Base-by-base conservation (phyloP, 2,329 filamentous ascomycete genomes). In the Arthrobotrys sinensis region DNA sequence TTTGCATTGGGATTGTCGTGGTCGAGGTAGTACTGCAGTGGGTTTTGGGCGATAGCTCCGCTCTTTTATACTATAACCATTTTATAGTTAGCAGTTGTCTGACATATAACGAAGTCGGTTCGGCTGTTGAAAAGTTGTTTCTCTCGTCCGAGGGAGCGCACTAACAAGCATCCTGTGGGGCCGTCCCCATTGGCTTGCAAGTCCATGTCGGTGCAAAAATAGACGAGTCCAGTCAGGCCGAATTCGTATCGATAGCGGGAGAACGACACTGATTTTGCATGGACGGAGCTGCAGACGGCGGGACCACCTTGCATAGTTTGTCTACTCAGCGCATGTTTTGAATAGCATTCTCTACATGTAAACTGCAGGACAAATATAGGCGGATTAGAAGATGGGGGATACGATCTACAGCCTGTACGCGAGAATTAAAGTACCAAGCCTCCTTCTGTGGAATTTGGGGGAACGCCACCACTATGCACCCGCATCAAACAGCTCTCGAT, bases 241-340 rank as follows among this genome's bases (percentile, higher is more conserved):
- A 72, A 45, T 24, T 65, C 68, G 60, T 72, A 55, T 72, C 48
- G 57, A 72, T 55, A 72, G 28, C 68, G 57, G 68, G 68, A 65
- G 57, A 72, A 52, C 57, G 60, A 72, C 57, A 46, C 5, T 43
- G 8, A 14, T 11, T 8, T 40, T 60, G 55, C 55, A 60, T 43
- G 36, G 40, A 60, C 4, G 24, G 36, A 24, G 55, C 55, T 43
- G 55, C 55, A 60, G 55, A 60, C 34, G 36, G 55, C 53, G 34
- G 53, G 53, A 28, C 55, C 16, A 60, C 36, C 36, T 60, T 60
- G 36, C 34, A 57, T 57, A 21, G 4, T 10, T 36, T 36, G 12
- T 21, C 24, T 32, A 4, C 3, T 52, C 14, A 24, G 53, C 11
- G n/a, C 14, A 24, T 14, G 40, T 24, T 1, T 36, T 32, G 24